A percentile compares a stretch with the other conserved stretches of the same genome.
Conservation (phyloP, 2,329 filamentous ascomycete species). For the Cladosporium sp. region DNA sequence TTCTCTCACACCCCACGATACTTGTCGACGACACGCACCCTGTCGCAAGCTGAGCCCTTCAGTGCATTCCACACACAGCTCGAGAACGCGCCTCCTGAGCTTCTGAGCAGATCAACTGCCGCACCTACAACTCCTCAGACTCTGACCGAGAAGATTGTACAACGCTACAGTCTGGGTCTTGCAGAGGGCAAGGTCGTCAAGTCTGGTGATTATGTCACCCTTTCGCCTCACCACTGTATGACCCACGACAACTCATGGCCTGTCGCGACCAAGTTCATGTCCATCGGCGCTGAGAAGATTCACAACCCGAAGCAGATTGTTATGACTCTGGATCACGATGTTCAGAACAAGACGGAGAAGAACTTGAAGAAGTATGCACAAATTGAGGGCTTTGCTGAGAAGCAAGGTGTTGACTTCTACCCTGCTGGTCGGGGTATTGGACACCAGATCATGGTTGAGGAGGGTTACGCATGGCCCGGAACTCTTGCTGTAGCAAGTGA, state of each 20-base stretch:
- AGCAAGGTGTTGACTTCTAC: conserved; percentile 74
- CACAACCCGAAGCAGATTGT: conserved; percentile 70
- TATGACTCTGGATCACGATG: conserved; percentile 82
- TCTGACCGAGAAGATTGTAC: conserved; percentile 88
- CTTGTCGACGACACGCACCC: conserved; percentile 20
- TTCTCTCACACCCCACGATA: conserved; percentile 25
- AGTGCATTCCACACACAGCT: conserved; percentile 63
- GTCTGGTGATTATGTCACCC: conserved; percentile 77
- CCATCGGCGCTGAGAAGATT: conserved; percentile 71
- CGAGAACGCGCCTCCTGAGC: conserved; percentile 61
- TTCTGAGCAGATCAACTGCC: conserved; percentile 61
- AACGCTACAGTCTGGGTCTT: conserved; percentile 73
- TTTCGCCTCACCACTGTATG: conserved; percentile 71
- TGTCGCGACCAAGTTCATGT: conserved; percentile 74
- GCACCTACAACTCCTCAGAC: conserved; percentile 61
- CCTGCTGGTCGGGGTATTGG: conserved; percentile 77
- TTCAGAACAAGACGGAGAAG: conserved; percentile 73
- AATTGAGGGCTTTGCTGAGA: conserved; percentile 76
- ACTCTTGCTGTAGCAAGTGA: conserved; percentile 77
- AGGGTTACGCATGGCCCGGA: conserved; percentile 78
- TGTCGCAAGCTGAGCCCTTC: conserved; percentile 33
- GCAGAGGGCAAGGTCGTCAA: conserved; percentile 69
- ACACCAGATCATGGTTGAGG: conserved; percentile 89
- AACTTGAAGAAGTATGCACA: conserved; percentile 79
- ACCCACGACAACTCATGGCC: conserved; percentile 83